Evolutionary conservation across 2,329 filamentous ascomycete species (phyloP).

Genomic region (Elsinoe arachidis): DNA sequence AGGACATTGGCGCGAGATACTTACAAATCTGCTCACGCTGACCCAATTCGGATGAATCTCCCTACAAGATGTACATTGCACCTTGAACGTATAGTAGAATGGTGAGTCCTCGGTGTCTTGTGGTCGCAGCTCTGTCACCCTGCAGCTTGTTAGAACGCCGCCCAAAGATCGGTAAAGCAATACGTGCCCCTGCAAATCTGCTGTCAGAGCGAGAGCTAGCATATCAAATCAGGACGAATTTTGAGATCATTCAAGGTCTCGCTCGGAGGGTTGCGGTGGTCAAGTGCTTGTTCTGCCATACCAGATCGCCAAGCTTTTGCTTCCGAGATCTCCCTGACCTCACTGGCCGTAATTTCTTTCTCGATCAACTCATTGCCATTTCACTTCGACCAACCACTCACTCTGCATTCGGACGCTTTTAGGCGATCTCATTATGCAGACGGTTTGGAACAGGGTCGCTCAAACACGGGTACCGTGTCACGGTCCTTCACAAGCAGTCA

Average conservation of each 20-base stretch:
- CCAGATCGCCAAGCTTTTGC: not conserved
- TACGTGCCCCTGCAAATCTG: constrained; percentile 59
- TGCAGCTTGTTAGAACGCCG: constrained; percentile 32
- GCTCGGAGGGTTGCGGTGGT: not conserved
- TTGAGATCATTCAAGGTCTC: not conserved
- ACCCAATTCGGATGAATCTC: constrained; percentile 84
- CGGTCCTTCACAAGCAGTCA: constrained; percentile 46
- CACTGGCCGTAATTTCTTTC: not conserved
- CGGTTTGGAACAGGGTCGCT: constrained; percentile 58
- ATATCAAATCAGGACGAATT: constrained; percentile 34
- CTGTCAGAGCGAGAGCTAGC: constrained; percentile 58
- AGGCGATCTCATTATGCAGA: constrained; percentile 47
- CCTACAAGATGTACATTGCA: constrained; percentile 95
- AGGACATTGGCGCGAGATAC: constrained; percentile 24
- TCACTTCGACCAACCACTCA: not conserved
- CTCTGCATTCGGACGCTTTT: not conserved
- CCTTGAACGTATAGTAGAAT: constrained; percentile 96
- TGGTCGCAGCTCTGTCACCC: constrained; percentile 83
- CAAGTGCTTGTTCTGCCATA: not conserved
- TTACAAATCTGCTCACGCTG: constrained; percentile 78
- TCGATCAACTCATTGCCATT: not conserved
- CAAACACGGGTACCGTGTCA: constrained; percentile 53
- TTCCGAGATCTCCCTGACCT: not conserved
- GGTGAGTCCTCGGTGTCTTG: constrained; percentile 70
- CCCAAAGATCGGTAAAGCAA: not conserved